Base-by-base conservation (phyloP, 495 filamentous ascomycete species). In the Aspergillus avenaceus region DNA sequence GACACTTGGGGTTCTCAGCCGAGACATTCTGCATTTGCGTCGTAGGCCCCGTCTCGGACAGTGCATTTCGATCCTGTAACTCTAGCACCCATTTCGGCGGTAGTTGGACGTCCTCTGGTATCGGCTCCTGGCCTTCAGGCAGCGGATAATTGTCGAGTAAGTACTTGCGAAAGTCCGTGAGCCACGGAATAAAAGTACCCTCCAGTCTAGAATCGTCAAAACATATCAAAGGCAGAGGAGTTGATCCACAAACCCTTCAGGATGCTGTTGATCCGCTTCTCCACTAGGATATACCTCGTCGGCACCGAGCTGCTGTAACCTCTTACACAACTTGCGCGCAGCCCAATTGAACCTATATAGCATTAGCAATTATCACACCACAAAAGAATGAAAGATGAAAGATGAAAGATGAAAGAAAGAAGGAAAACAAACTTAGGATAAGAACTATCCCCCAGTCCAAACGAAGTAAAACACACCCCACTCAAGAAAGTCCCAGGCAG, bases 371-470 rank as follows among this genome's bases (percentile, higher is more conserved):
- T n/a, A n/a, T n/a, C n/a, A n/a, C n/a, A n/a, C n/a, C n/a, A n/a
- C n/a, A n/a, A n/a, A n/a, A n/a, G n/a, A n/a, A n/a, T n/a, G n/a
- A n/a, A n/a, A n/a, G n/a, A n/a, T n/a, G n/a, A n/a, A n/a, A n/a
- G n/a, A n/a, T n/a, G n/a, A n/a, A n/a, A n/a, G n/a, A n/a, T n/a
- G n/a, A n/a, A n/a, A n/a, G n/a, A n/a, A n/a, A n/a, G n/a, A n/a
- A n/a, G 0, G 3, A 12, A 13, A 31, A 49, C 69, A 49, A 76
- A 92, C 87, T 92, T 90, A 4, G 84, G 80, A 78, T 99, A 99
- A 2, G 90, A 93, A 57, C 85, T 95, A 68, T 99, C 91, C 1
- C 93, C 93, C 13, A 97, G 76, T 5, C 93, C 95, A 75, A 99
- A 97, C 0, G 83, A 85, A 14, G 87, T 80, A 66, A 96, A 96